phyloP scores from a whole-genome alignment of 1,139 yeast genomes.

The Hansenula sp. region DNA sequence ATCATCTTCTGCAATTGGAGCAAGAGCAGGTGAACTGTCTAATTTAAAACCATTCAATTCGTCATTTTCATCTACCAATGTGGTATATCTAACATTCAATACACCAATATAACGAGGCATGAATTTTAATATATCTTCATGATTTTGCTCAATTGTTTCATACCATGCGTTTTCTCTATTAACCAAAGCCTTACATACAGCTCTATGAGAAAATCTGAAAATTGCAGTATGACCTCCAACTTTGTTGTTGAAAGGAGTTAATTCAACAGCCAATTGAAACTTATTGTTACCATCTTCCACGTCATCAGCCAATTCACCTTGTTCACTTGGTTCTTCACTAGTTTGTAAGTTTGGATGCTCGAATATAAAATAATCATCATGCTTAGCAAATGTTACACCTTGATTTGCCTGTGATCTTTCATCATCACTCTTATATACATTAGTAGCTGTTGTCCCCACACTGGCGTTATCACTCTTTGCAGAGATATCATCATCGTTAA shows the following conservation, averaged over 20 bases:
- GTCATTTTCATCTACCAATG: constrained; percentile 17
- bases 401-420: not conserved
- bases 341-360: constrained; percentile 1
- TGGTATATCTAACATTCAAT: constrained; percentile 71
- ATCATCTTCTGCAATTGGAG: constrained; percentile 13
- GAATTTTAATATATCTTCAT: constrained; percentile 70
- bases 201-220: constrained; percentile 82
- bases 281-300: constrained; percentile 25
- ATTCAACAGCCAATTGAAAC: constrained; percentile 73
- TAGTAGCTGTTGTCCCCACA: constrained; percentile 2
- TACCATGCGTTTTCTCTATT: constrained; percentile 90
- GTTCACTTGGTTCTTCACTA: not conserved
- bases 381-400: constrained; percentile 10
- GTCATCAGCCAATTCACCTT: constrained; percentile 3
- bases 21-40: constrained; percentile 14
- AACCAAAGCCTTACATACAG: constrained; percentile 93
- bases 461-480: constrained; percentile 7
- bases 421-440: not conserved
- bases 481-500: not conserved
- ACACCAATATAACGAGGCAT: constrained; percentile 97
- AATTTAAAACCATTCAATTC: constrained; percentile 12
- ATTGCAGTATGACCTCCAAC: constrained; percentile 99
- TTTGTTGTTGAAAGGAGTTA: constrained; percentile 82
- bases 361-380: constrained; percentile 8
- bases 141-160: constrained; percentile 76